Evolutionary conservation across 169 alveolate species (phyloP).

Genomic region (Eimeria falciformis): DNA sequence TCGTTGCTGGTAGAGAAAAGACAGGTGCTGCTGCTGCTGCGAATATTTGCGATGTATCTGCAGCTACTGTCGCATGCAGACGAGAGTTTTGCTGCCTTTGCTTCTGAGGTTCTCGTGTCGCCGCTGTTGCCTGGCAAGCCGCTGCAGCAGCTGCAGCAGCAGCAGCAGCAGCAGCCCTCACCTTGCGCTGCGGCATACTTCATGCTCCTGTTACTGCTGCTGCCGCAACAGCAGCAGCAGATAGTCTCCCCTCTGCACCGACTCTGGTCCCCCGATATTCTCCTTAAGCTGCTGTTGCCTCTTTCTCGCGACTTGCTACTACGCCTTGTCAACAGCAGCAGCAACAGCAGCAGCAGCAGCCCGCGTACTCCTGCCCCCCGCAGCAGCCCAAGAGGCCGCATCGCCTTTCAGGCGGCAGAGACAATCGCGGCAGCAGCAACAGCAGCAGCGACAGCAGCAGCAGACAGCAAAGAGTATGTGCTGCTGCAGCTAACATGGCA

Average conservation of each 20-base stretch:
- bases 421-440: background rate
- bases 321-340: background rate
- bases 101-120: background rate
- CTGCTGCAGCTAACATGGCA: slow-evolving; percentile 1
- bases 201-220: background rate
- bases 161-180: background rate
- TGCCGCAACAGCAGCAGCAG: slow-evolving; percentile 2
- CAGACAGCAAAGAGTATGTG: background rate
- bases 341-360: too few species aligned
- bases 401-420: too few species aligned
- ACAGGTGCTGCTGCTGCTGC: background rate
- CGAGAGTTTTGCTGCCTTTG: background rate
- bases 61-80: background rate
- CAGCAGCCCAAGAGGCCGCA: too few species aligned
- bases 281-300: background rate
- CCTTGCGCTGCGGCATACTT: background rate
- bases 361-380: too few species aligned
- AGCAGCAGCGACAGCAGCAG: slow-evolving; percentile 5
- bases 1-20: too few species aligned
- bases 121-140: background rate
- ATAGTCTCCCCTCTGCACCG: background rate
- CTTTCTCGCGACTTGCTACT: background rate
- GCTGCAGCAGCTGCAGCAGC: background rate
- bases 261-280: background rate
- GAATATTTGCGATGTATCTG: background rate